These are phyloP conservation scores for Graphiopsis chlorocephala DNA, from an alignment of 2,329 filamentous ascomycete species.

Conservation along the genomic window DNA sequence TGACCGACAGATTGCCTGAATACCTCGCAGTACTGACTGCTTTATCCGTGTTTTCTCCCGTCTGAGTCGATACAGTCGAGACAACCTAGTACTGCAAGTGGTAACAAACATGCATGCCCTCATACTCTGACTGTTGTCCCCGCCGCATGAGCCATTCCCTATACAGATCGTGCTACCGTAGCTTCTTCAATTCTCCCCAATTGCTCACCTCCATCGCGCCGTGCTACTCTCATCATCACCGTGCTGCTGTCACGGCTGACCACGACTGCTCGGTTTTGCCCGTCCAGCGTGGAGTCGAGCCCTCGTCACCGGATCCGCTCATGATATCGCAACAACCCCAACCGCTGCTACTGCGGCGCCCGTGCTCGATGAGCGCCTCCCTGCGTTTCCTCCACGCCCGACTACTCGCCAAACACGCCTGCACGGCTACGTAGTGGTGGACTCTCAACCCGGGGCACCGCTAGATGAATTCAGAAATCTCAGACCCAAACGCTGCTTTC, in stretches of 20 bases:
- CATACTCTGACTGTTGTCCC: slow-evolving; percentile 1
- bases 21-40: background rate
- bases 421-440: slow-evolving; percentile 9
- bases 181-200: background rate
- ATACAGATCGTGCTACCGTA: background rate
- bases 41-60: background rate
- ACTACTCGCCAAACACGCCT: background rate
- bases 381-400: background rate
- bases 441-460: background rate
- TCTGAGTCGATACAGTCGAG: background rate
- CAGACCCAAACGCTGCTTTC: background rate
- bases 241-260: slow-evolving; percentile 10
- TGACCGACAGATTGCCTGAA: background rate
- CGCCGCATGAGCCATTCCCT: background rate
- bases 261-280: slow-evolving; percentile 8
- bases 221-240: slow-evolving; percentile 3
- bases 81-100: background rate
- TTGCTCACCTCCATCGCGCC: slow-evolving; percentile 1
- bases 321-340: slow-evolving; percentile 6
- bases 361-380: background rate
- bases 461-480: background rate
- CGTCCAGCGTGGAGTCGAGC: slow-evolving; percentile 7
- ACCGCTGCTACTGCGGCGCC: slow-evolving; percentile 15
- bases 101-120: background rate
- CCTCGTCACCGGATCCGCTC: slow-evolving; percentile 12